Conservation (phyloP, 2,329 filamentous ascomycete genomes). For the Diaporthe nobilis region DNA sequence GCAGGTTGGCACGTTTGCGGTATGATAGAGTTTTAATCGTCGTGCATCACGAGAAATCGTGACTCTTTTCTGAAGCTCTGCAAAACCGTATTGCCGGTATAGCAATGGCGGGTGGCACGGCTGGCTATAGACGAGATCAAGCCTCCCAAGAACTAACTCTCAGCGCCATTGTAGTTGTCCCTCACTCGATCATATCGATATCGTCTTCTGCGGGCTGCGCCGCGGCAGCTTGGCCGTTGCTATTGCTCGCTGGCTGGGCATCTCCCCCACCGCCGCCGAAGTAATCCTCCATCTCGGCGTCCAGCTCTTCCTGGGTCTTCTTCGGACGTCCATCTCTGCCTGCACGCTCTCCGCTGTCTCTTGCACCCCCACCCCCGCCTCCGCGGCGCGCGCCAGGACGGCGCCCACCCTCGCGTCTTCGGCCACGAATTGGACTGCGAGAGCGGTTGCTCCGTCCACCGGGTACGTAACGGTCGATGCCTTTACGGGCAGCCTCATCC, state of each 20-base stretch:
- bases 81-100: not conserved
- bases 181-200: conserved; percentile 49
- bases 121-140: not conserved
- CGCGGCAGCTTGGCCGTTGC: conserved; percentile 57
- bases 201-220: conserved; percentile 45
- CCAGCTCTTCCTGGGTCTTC: conserved; percentile 93
- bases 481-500: conserved; percentile 73
- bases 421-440: conserved; percentile 69
- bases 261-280: conserved; percentile 68
- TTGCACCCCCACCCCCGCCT: conserved; percentile 58
- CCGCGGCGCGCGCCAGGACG: conserved; percentile 59
- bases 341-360: conserved; percentile 56
- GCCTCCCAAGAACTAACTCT: not conserved
- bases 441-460: conserved; percentile 65
- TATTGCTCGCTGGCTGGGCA: conserved; percentile 46
- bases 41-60: conserved; percentile 2
- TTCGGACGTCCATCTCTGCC: conserved; percentile 73
- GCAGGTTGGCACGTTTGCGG: not conserved
- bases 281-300: conserved; percentile 98
- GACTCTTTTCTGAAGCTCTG: conserved; percentile 5
- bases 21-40: not conserved
- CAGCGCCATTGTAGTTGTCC: conserved; percentile 21
- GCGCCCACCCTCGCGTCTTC: conserved; percentile 54
- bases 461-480: conserved; percentile 86
- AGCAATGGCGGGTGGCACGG: not conserved